Evolutionary conservation across 306 rosid species (phyloP), one percentile per base, ranked within the genome.

Genomic region (Canavalia ensiformis): DNA sequence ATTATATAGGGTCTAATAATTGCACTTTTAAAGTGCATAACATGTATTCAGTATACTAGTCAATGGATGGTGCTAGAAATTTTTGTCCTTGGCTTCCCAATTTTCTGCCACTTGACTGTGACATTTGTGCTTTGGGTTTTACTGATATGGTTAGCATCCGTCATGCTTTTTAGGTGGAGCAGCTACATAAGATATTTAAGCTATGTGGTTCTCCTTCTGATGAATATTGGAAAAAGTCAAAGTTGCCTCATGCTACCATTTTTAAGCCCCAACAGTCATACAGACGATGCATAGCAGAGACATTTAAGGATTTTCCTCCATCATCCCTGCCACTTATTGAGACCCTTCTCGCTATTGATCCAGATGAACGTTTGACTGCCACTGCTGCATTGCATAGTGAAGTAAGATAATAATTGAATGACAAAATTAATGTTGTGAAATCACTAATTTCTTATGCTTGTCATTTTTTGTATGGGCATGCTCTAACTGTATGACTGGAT

Each of bases 191-290:
- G 79, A 86, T 86, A 63, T 86, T 86, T 64, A 86, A 86, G 79
- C 83, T 86, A 49, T 86, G 89, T 28, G 89, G 89, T 76, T 86
- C 89, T 41, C 89, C 89, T 63, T 79, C 89, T 10, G 89, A 86
- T 7, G 87, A 86, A 25, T 86, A 83, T 80, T 86, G 89, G 89
- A 86, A 84, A 76, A 86, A 86, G 64, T 86, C 87, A 11, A 86
- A 86, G 83, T 68, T 86, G 71, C 89, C 89, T 1, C 87, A 86
- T 68, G 89, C 89, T 49, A 86, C 89, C 60, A 86, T 86, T 75
- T 86, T 86, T 80, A 86, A 86, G 72, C 89, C 89, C 50, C 89
- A 86, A 58, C 89, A 86, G 10, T 84, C 89, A 18, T 86, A 86
- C 73, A 86, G 55, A 74, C 85, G 87, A 59, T 83, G 89, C 84